A percentile compares a stretch with the other conserved stretches of the same genome.
Conservation (phyloP, 768 basidiomycete genomes). For the Boletus tylopilopsis region DNA sequence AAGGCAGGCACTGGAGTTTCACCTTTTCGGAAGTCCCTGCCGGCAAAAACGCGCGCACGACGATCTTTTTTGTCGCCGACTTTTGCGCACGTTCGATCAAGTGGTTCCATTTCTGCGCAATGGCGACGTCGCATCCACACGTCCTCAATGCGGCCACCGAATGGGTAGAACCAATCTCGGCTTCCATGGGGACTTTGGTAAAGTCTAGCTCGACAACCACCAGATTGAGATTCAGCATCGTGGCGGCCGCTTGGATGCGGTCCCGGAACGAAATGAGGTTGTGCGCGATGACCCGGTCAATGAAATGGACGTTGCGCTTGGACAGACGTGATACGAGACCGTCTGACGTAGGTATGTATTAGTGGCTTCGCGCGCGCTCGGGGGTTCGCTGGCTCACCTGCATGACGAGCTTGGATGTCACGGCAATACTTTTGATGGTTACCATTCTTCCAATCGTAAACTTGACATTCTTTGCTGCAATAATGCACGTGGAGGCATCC, state of each 20-base stretch:
- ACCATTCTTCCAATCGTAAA: constrained; percentile 28
- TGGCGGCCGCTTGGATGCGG: constrained; percentile 13
- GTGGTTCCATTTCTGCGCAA: constrained; percentile 24
- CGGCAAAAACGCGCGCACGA: constrained; percentile 29
- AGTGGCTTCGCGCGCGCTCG: not conserved
- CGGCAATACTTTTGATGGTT: constrained; percentile 24
- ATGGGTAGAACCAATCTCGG: constrained; percentile 15
- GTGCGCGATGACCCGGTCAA: constrained; percentile 22
- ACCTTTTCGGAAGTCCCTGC: constrained; percentile 23
- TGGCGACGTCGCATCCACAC: constrained; percentile 21
- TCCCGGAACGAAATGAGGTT: constrained; percentile 15
- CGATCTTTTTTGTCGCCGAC: constrained; percentile 17
- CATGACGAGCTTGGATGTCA: constrained; percentile 25
- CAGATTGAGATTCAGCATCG: constrained; percentile 1
- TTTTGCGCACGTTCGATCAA: constrained; percentile 28
- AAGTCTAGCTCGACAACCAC: constrained; percentile 28
- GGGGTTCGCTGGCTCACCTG: constrained; percentile 12
- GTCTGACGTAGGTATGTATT: constrained; percentile 8
- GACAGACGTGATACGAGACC: constrained; percentile 21
- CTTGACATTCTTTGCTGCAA: constrained; percentile 30
- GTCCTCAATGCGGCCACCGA: constrained; percentile 9
- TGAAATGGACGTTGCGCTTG: constrained; percentile 21
- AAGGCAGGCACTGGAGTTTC: constrained; percentile 24
- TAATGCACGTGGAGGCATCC: constrained; percentile 30
- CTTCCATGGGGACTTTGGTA: constrained; percentile 15